Conservation (phyloP, 2,329 filamentous ascomycete species). For the Neopestalotiopsis rosae region DNA sequence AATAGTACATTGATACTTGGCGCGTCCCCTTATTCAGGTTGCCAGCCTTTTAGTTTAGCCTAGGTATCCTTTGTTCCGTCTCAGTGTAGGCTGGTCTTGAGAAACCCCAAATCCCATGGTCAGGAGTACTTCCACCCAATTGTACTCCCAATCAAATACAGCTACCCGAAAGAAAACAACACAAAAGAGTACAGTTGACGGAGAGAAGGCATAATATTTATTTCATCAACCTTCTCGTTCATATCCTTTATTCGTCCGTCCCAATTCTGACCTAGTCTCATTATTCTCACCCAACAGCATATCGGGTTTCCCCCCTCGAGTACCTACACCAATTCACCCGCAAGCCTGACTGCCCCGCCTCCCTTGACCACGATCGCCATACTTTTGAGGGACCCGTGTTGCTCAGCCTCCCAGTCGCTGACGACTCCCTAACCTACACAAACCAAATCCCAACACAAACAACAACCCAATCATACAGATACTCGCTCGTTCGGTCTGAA, state of each 20-base stretch:
- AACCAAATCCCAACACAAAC: background rate
- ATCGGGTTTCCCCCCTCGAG: background rate
- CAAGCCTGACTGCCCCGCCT: slow-evolving; percentile 13
- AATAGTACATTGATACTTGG: background rate
- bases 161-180: background rate
- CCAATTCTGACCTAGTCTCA: background rate
- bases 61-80: background rate
- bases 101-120: background rate
- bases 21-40: background rate
- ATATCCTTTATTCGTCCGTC: background rate
- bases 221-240: background rate
- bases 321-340: background rate
- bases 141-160: background rate
- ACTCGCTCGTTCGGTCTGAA: background rate
- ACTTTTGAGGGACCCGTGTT: slow-evolving; percentile 13
- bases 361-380: slow-evolving; percentile 13
- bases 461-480: background rate
- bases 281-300: background rate
- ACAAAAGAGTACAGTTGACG: background rate
- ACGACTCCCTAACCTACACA: slow-evolving; percentile 12
- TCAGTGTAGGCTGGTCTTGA: background rate
- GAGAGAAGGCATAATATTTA: background rate
- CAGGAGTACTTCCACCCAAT: background rate
- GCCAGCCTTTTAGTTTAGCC: background rate
- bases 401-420: slow-evolving; percentile 18